Percentiles rank a stretch among this genome's conserved stretches.
Conservation (phyloP, 2,329 filamentous ascomycete genomes). For the Colletotrichum sublineola region DNA sequence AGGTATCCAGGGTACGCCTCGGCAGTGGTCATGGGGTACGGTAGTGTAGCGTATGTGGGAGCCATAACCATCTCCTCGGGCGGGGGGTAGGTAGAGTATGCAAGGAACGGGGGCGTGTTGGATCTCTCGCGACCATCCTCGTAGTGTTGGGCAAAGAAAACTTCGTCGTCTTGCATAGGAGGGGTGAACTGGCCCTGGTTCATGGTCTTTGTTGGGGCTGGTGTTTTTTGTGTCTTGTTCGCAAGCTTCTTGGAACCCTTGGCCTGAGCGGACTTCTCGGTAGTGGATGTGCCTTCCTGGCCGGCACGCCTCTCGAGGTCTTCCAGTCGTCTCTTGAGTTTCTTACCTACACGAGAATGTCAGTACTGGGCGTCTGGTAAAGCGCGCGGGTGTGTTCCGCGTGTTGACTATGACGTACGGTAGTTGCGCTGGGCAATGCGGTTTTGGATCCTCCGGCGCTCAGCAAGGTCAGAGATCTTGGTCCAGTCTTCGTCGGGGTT, state of each 20-base stretch:
- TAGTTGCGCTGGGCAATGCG: conserved; percentile 98
- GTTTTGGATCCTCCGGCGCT: conserved; percentile 95
- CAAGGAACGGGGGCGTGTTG: conserved; percentile 78
- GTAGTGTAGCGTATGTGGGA: conserved; percentile 67
- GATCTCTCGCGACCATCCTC: conserved; percentile 78
- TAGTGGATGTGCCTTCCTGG: conserved; percentile 59
- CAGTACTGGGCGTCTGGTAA: neutral
- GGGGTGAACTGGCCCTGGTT: conserved; percentile 71
- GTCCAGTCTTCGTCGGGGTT: conserved; percentile 99
- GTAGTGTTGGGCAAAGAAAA: conserved; percentile 68
- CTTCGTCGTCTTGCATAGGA: conserved; percentile 74
- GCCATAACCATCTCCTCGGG: conserved; percentile 74
- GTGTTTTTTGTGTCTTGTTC: conserved; percentile 51
- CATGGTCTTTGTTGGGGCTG: conserved; percentile 55
- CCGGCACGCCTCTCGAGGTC: conserved; percentile 85
- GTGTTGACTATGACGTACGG: conserved; percentile 69
- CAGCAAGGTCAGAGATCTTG: conserved; percentile 96
- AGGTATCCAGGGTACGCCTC: conserved; percentile 71
- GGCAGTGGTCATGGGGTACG: conserved; percentile 64
- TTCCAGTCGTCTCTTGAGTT: conserved; percentile 90
- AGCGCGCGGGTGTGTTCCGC: conserved; percentile 43
- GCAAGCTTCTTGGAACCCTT: conserved; percentile 57
- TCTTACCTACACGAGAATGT: conserved; percentile 74
- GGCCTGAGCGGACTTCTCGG: conserved; percentile 54
- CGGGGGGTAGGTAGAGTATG: conserved; percentile 76